Conservation (phyloP, 2,329 filamentous ascomycete genomes). For the Alternaria infectoria region DNA sequence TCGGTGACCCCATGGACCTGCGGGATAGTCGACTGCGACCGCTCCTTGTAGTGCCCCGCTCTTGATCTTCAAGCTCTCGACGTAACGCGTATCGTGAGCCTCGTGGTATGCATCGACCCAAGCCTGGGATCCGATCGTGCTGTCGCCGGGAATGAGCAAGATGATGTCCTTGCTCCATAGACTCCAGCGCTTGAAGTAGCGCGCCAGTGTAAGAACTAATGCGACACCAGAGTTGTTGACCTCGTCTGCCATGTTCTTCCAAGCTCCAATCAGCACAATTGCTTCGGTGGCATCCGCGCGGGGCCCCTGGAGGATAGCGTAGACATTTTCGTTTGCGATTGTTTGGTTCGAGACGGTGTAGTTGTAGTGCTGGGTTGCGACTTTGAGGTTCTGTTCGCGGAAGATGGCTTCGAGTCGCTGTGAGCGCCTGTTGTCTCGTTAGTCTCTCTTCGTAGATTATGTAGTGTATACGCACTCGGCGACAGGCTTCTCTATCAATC, state of each 20-base stretch:
- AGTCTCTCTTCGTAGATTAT: slow-evolving; percentile 9
- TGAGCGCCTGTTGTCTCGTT: slow-evolving; percentile 59
- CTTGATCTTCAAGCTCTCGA: slow-evolving; percentile 83
- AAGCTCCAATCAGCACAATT: slow-evolving; percentile 88
- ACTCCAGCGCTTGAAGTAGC: slow-evolving; percentile 98
- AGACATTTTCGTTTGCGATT: slow-evolving; percentile 85
- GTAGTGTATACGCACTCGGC: slow-evolving; percentile 41
- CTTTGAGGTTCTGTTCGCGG: slow-evolving; percentile 80
- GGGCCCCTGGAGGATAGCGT: slow-evolving; percentile 90
- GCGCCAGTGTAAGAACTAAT: slow-evolving; percentile 81
- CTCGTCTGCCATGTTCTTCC: slow-evolving; percentile 79
- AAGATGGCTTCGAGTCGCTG: slow-evolving; percentile 78
- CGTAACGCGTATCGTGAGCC: slow-evolving; percentile 72
- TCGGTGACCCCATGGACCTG: slow-evolving; percentile 69
- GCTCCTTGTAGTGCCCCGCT: slow-evolving; percentile 92
- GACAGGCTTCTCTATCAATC: slow-evolving; percentile 55
- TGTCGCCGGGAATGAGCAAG: slow-evolving; percentile 86
- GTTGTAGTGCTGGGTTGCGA: slow-evolving; percentile 84
- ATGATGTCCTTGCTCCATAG: slow-evolving; percentile 99
- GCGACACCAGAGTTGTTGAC: slow-evolving; percentile 88
- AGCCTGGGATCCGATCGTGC: slow-evolving; percentile 86
- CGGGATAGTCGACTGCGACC: slow-evolving; percentile 88
- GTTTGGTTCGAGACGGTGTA: slow-evolving; percentile 79
- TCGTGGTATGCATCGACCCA: slow-evolving; percentile 99
- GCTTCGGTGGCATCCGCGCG: slow-evolving; percentile 96